Conservation (phyloP, 441 rosid genomes). For the Brassica balearica region DNA sequence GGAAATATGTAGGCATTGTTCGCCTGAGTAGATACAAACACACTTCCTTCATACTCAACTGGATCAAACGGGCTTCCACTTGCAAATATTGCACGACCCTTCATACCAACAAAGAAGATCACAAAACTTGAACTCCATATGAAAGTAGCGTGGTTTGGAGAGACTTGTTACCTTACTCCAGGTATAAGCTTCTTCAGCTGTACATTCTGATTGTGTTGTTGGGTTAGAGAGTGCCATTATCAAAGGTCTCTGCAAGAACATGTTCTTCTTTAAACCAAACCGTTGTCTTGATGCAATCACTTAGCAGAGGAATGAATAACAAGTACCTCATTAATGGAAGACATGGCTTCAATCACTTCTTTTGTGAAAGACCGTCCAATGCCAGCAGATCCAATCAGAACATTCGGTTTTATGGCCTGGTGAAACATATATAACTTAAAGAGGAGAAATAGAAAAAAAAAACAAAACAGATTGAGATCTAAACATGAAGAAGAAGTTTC, state of each 20-base stretch:
- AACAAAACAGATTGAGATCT: too few relatives aligned
- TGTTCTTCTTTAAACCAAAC: slow-evolving; percentile 1
- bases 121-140: neutral
- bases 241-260: slow-evolving; percentile 72
- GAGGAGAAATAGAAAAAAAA: neutral
- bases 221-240: slow-evolving; percentile 96
- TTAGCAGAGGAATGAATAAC: neutral
- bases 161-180: slow-evolving; percentile 72
- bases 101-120: slow-evolving; percentile 31
- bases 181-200: slow-evolving; percentile 93
- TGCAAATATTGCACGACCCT: slow-evolving; percentile 93
- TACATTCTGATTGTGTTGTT: slow-evolving; percentile 95
- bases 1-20: neutral
- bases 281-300: neutral
- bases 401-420: slow-evolving; percentile 72
- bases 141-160: neutral
- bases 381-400: slow-evolving; percentile 91
- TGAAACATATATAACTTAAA: neutral
- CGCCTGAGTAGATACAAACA: slow-evolving; percentile 67
- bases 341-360: slow-evolving; percentile 83
- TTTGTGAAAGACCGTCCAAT: slow-evolving; percentile 84
- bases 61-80: slow-evolving; percentile 97
- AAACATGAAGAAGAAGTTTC: neutral
- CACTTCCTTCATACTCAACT: slow-evolving; percentile 68
- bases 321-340: slow-evolving; percentile 75